A percentile compares a stretch with the other conserved stretches of the same genome.
Conservation (phyloP, 1,139 yeast species). For the Zygosaccharomyces sapae region DNA sequence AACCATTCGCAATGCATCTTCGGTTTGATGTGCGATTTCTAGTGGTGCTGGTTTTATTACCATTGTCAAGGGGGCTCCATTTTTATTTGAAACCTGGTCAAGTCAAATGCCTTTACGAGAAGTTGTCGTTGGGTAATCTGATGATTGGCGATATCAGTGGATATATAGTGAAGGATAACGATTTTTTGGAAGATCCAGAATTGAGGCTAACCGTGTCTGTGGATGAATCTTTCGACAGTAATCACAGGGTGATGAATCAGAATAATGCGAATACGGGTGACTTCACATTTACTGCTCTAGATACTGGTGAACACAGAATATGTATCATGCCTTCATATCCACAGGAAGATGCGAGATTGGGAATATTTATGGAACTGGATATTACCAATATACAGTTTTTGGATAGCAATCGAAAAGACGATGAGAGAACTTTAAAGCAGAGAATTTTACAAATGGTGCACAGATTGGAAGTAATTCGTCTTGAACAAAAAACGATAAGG, state of each 20-base stretch:
- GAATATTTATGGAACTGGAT: conserved; percentile 47
- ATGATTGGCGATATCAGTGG: conserved; percentile 46
- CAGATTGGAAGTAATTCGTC: conserved; percentile 46
- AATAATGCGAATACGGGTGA: conserved; percentile 49
- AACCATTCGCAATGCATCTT: not conserved
- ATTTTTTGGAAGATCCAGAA: conserved; percentile 38
- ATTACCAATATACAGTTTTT: conserved; percentile 46
- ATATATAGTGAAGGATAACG: conserved; percentile 33
- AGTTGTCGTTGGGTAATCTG: conserved; percentile 47
- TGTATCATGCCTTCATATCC: conserved; percentile 54
- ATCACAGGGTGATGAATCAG: conserved; percentile 57
- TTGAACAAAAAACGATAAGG: conserved; percentile 51
- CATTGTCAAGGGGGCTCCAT: conserved; percentile 26
- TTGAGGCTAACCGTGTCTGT: conserved; percentile 43
- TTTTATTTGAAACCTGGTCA: conserved; percentile 35
- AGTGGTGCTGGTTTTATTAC: not conserved
- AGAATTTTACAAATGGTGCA: conserved; percentile 45
- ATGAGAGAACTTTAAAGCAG: conserved; percentile 41
- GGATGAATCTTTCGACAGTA: conserved; percentile 54
- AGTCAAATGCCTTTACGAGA: conserved; percentile 51
- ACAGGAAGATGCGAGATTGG: conserved; percentile 40
- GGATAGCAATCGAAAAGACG: conserved; percentile 47
- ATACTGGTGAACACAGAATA: conserved; percentile 58
- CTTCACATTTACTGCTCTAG: conserved; percentile 60
- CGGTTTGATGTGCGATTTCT: not conserved